Conservation (phyloP, 257 asterid species). For the Fraxinus anomala region DNA sequence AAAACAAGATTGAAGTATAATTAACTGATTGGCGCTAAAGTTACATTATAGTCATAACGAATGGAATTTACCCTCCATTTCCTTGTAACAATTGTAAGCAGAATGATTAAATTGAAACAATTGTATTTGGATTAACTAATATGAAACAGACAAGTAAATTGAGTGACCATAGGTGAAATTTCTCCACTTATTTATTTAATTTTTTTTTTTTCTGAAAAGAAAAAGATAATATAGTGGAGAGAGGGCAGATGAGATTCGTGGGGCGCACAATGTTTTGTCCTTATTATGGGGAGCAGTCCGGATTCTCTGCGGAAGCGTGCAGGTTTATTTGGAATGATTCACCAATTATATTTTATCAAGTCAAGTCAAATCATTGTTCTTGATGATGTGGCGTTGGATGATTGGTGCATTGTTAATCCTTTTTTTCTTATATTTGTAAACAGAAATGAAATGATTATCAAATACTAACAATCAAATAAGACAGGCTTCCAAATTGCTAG, state of each 20-base stretch:
- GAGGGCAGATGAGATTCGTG: slow-evolving; percentile 34
- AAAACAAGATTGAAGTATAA: too few relatives aligned
- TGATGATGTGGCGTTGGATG: background rate
- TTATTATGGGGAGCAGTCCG: background rate
- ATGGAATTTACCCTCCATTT: too few relatives aligned
- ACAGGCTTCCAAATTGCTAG: background rate
- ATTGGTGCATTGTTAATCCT: background rate
- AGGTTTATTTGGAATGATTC: background rate
- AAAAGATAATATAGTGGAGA: background rate
- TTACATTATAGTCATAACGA: too few relatives aligned
- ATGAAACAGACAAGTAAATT: background rate
- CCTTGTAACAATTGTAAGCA: too few relatives aligned
- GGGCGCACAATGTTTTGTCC: slow-evolving; percentile 30
- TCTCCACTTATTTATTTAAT: background rate
- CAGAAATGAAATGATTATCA: background rate
- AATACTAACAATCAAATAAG: background rate
- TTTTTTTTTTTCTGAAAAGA: background rate
- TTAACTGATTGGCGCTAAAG: too few relatives aligned
- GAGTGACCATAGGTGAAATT: background rate
- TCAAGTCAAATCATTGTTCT: background rate
- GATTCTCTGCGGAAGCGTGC: background rate
- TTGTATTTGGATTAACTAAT: background rate
- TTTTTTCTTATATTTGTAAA: background rate
- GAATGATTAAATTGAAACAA: background rate
- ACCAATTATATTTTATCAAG: slow-evolving; percentile 10